phyloP scores from a whole-genome alignment of 2,329 filamentous ascomycete species.

The Fusarium pilosicola region DNA sequence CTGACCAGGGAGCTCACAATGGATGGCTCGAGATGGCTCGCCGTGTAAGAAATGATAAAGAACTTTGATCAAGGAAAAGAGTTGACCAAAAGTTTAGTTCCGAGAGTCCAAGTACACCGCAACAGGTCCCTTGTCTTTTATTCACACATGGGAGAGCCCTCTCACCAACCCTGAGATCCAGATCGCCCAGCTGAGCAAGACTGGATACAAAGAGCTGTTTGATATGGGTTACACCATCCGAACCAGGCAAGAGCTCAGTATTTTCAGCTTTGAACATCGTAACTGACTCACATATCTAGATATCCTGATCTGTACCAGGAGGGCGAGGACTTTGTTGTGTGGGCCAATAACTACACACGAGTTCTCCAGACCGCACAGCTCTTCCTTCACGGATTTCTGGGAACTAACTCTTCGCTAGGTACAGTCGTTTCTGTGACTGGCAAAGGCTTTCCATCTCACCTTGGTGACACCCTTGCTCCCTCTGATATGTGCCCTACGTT shows the following conservation, averaged over 20 bases:
- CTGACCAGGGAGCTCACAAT: conserved; percentile 68
- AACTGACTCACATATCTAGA: conserved; percentile 32
- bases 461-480: conserved; percentile 71
- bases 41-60: conserved; percentile 46
- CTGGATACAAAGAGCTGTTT: conserved; percentile 70
- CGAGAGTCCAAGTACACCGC: conserved; percentile 64
- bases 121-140: conserved; percentile 63
- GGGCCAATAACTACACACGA: conserved; percentile 73
- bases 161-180: conserved; percentile 64
- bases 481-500: conserved; percentile 72
- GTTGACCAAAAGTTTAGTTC: conserved; percentile 52
- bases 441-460: conserved; percentile 58
- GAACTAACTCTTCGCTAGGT: conserved; percentile 62
- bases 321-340: conserved; percentile 65
- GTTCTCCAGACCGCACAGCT: conserved; percentile 70
- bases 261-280: fast-evolving
- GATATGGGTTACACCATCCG: conserved; percentile 65
- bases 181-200: conserved; percentile 67
- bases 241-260: conserved; percentile 47
- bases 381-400: conserved; percentile 70
- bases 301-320: conserved; percentile 62
- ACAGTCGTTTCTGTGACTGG: conserved; percentile 68
- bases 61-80: fast-evolving
- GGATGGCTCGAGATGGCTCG: conserved; percentile 62
- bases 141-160: conserved; percentile 67